Percentiles rank a stretch among this genome's conserved stretches.
Conservation (phyloP, 192 early-diverging fungal genomes). For the Linnemannia hyalina region DNA sequence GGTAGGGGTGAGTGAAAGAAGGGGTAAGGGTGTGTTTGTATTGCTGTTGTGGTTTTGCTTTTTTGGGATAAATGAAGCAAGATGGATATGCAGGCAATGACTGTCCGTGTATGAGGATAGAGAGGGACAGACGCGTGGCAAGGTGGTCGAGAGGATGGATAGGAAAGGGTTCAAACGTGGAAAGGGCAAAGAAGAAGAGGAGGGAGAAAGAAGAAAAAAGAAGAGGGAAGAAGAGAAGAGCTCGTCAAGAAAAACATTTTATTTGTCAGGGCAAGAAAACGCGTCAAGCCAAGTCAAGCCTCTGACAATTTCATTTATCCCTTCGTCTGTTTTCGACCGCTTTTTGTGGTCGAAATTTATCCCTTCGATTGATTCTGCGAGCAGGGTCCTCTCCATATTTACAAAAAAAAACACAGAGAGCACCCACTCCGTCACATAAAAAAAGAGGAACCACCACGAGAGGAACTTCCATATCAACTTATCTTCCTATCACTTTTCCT, state of each 20-base stretch:
- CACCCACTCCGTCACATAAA: too few relatives aligned
- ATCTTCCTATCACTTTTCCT: too few relatives aligned
- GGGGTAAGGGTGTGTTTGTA: neutral
- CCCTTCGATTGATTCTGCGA: too few relatives aligned
- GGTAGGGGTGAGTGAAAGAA: neutral
- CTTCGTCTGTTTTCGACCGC: too few relatives aligned
- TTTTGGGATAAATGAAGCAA: neutral
- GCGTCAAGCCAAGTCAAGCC: neutral
- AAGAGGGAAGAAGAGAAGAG: neutral
- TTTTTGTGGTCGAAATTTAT: too few relatives aligned
- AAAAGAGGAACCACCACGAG: too few relatives aligned
- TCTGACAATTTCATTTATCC: neutral
- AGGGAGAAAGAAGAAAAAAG: neutral
- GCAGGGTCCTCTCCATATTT: too few relatives aligned
- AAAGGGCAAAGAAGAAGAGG: neutral
- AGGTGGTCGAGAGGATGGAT: neutral
- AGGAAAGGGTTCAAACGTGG: neutral
- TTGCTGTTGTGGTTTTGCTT: neutral
- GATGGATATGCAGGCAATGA: neutral
- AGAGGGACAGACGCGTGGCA: conserved; percentile 8
- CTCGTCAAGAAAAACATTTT: neutral
- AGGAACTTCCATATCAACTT: too few relatives aligned
- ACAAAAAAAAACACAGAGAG: too few relatives aligned
- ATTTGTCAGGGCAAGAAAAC: neutral
- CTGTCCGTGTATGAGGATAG: too few relatives aligned